Base-by-base conservation (phyloP, 2,329 filamentous ascomycete species). In the Pseudogymnoascus sp. region DNA sequence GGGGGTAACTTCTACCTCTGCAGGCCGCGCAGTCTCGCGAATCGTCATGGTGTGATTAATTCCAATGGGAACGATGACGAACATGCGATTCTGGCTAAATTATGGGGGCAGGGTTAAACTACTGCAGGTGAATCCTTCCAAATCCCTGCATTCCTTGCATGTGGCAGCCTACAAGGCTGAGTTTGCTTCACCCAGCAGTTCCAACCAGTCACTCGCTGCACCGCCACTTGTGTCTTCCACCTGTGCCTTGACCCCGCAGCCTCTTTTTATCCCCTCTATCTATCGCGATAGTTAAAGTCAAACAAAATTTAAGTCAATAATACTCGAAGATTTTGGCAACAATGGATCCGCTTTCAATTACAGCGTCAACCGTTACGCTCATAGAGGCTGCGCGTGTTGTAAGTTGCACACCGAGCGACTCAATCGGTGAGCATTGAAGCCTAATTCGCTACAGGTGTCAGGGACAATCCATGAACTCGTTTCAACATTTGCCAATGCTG, bases 321-420 rank as follows among this genome's bases (percentile, higher is more conserved):
- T 39, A 39, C 20, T 39, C 11, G 7, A 12, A 20, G 5, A 5
- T 6, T 67, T 58, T 14, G 57, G 28, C 22, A 32, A 57, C 32
- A 35, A 62, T 62, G 61, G 61, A 62, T 60, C 61, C 61, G 6
- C 61, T 62, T 30, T 62, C 61, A 18, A 62, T 62, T 28, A 62
- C 61, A 60, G 18, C 58, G 30, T 57, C 61, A 11, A 60, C 58
- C 22, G 25, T 62, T 25, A 60, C 61, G 30, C 41, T 62, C 58
- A 57, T 62, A 20, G 58, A 62, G 39, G 41, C 41, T 12, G 61
- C 61, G 8, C 22, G 41, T 22, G n/a, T 50, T 57, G 61, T 34
- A 35, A 20, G 32, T 30, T 11, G 25, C 50, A 20, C 28, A 30
- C 7, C 16, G 11, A 58, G 2, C 3, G 12, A 28, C 11, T 58